These are phyloP conservation scores for Citrus glauca DNA, from an alignment of 345 rosid species.

Conservation along the genomic window DNA sequence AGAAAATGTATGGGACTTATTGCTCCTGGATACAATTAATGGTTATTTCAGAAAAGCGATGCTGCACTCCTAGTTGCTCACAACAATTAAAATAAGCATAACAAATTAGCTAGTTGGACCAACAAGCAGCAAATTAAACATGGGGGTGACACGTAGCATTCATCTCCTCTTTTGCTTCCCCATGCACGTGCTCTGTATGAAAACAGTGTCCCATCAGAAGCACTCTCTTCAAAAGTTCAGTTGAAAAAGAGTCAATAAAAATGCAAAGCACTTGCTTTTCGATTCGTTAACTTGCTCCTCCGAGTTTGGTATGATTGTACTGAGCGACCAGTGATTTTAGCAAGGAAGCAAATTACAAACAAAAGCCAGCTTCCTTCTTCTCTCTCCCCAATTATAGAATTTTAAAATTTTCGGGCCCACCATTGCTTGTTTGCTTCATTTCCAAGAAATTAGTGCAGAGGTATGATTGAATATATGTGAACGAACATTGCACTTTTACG, in stretches of 20 bases:
- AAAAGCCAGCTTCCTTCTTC: not conserved
- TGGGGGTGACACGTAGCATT: not conserved
- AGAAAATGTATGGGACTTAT: no score
- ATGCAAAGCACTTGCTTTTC: conserved; percentile 3
- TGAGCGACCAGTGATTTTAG: no score
- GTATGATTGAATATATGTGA: not conserved
- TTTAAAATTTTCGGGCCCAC: conserved; percentile 5
- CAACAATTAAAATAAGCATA: conserved; percentile 5
- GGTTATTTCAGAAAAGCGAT: not conserved
- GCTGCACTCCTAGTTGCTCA: not conserved
- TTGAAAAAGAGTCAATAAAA: not conserved
- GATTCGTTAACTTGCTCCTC: conserved; percentile 1
- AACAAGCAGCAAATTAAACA: not conserved
- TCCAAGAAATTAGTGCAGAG: conserved; percentile 24
- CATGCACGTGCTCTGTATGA: conserved; percentile 22
- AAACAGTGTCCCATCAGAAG: not conserved
- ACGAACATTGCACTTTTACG: conserved; percentile 12
- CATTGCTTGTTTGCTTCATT: conserved; percentile 18
- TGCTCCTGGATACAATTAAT: not conserved
- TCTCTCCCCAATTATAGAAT: conserved; percentile 2
- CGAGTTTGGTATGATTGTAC: not conserved
- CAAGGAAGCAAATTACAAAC: not conserved
- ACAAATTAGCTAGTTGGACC: conserved; percentile 11
- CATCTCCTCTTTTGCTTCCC: conserved; percentile 1
- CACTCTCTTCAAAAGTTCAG: conserved; percentile 14